Base-by-base conservation (phyloP, 441 rosid genomes). In the Gossypium gossypioides region DNA sequence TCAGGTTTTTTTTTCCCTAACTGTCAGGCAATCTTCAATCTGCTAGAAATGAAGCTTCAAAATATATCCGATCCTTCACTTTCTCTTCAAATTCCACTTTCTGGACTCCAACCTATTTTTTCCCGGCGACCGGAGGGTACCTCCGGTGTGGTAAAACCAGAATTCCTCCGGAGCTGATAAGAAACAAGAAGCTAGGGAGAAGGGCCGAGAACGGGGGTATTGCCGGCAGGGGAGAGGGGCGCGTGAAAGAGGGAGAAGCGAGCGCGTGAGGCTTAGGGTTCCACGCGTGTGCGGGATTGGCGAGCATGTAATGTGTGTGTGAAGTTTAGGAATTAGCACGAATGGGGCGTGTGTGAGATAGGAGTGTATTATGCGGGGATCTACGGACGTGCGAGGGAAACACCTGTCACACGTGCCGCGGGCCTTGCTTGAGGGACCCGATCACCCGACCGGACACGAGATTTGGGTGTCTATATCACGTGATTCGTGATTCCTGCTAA, bases 281-380 rank as follows among this genome's bases (percentile, higher is more conserved):
- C 85, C 93, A 81, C 91, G 82, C 91, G 97, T 89, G 94, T 77
- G 96, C 48, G 37, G 63, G 52, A 75, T 69, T 60, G 61, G 72
- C 89, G 81, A 85, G 81, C 93, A 89, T 88, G 94, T 76, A 76
- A 34, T 54, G 59, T 83, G 81, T 71, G 78, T 73, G 88, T 74
- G 84, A 74, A 68, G 52, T 52, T 75, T 54, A 37, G 74, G 84
- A 13, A 13, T 84, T 86, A 92, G 81, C 95, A 89, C 97, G 91
- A 77, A 83, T 79, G 80, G 69, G 84, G 94, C 92, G 90, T 86
- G 96, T 76, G 83, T 16, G 76, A 34, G 59, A 25, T 68, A 24
- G 65, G 57, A 55, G 60, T 74, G 85, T 73, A 57, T 74, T 72
- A 66, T 76, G 78, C 52, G 22, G 74, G 74, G 74, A 77, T 10